Evolutionary conservation across 2,329 filamentous ascomycete genomes (phyloP).

Genomic region (Fusarium tricinctum): DNA sequence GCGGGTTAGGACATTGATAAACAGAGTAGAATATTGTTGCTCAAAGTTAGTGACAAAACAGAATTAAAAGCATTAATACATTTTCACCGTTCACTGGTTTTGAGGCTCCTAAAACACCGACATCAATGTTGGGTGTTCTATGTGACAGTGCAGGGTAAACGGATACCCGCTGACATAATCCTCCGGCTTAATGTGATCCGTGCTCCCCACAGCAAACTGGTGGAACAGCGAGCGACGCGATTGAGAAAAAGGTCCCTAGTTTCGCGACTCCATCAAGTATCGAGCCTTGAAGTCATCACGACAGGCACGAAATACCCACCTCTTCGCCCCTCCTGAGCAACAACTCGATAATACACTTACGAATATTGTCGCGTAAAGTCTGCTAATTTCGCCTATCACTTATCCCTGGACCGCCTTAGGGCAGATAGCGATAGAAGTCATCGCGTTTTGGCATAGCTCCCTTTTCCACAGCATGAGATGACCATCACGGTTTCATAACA

Average conservation of each 20-base stretch:
- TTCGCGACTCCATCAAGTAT: constrained; percentile 51
- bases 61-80: neutral
- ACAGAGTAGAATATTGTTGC: neutral
- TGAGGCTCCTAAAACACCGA: neutral
- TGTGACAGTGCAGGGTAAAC: constrained; percentile 31
- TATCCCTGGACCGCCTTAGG: constrained; percentile 5
- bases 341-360: neutral
- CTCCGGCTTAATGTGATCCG: neutral
- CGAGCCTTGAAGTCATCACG: constrained; percentile 43
- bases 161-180: constrained; percentile 38
- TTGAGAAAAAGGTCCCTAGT: constrained; percentile 50
- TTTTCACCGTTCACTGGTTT: neutral
- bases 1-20: too few species aligned
- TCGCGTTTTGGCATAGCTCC: constrained; percentile 44
- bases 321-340: constrained; percentile 9
- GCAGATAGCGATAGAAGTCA: constrained; percentile 31
- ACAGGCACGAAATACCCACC: constrained; percentile 33
- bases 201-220: constrained; percentile 41
- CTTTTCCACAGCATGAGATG: constrained; percentile 52
- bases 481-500: constrained; percentile 41
- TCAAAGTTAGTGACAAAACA: neutral
- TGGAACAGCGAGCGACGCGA: constrained; percentile 49
- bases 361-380: constrained; percentile 17
- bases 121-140: neutral
- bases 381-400: neutral